Percentiles rank a stretch among this genome's conserved stretches.
phyloP scores from a whole-genome alignment of 495 filamentous ascomycete species.

The Parmelia sp. region DNA sequence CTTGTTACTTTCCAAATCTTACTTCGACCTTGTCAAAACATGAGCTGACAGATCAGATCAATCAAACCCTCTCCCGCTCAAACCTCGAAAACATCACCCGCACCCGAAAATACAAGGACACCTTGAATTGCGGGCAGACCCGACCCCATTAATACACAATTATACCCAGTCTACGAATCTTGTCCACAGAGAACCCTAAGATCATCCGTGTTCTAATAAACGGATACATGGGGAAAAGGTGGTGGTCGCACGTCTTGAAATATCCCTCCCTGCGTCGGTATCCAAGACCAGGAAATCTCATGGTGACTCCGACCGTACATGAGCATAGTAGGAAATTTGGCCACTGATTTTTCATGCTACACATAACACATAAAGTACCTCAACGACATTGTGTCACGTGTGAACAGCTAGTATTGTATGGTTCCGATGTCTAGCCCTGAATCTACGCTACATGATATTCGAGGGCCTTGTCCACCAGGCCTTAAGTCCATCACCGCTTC shows the following conservation, averaged over 20 bases:
- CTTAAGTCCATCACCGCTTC: slow-evolving; percentile 20
- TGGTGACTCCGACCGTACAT: background rate
- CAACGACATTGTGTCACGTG: background rate
- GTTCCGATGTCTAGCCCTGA: background rate
- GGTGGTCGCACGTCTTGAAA: background rate
- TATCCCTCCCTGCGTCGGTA: background rate
- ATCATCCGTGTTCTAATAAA: background rate
- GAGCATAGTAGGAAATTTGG: background rate
- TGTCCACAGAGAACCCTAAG: background rate
- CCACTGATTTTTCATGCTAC: background rate
- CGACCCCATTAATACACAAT: background rate
- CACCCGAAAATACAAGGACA: background rate
- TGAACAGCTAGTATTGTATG: background rate
- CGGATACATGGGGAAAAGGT: background rate
- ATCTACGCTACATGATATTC: slow-evolving; percentile 6
- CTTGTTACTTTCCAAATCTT: background rate
- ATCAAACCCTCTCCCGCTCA: background rate
- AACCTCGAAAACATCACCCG: background rate
- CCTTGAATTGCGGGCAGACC: background rate
- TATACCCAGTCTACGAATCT: background rate
- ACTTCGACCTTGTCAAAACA: background rate
- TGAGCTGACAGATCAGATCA: background rate
- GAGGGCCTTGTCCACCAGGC: background rate
- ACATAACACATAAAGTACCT: background rate
- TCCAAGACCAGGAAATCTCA: background rate